A percentile compares a stretch with the other conserved stretches of the same genome.
phyloP scores from a whole-genome alignment of 1,284 basidiomycete species.

The Thelephora terrestris region DNA sequence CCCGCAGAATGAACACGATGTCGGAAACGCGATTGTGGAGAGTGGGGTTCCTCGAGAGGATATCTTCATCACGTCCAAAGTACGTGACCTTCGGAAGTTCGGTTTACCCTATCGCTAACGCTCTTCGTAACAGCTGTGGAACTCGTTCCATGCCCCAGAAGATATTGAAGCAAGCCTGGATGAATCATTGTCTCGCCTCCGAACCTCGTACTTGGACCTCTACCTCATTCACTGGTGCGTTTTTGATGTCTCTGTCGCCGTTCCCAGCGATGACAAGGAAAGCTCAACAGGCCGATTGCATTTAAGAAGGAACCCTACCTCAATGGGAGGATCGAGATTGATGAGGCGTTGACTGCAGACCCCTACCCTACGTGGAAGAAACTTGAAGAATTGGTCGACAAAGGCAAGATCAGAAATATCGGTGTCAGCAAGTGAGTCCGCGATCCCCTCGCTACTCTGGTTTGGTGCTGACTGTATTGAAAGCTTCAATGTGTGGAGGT shows the following conservation, averaged over 20 bases:
- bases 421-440: conserved; percentile 63
- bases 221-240: conserved; percentile 78
- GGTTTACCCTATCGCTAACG: not conserved
- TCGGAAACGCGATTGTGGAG: conserved; percentile 33
- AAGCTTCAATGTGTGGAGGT: conserved; percentile 49
- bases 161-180: conserved; percentile 61
- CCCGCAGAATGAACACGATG: conserved; percentile 40
- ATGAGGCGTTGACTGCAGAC: conserved; percentile 58
- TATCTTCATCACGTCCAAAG: conserved; percentile 43
- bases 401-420: conserved; percentile 76
- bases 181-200: conserved; percentile 55
- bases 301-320: conserved; percentile 45
- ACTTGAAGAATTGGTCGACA: conserved; percentile 70
- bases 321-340: conserved; percentile 24
- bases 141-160: conserved; percentile 54
- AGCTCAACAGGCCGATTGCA: conserved; percentile 47
- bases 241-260: conserved; percentile 5
- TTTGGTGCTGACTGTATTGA: conserved; percentile 17
- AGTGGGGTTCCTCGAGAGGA: conserved; percentile 31
- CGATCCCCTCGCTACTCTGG: not conserved
- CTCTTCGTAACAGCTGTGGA: conserved; percentile 43
- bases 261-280: not conserved
- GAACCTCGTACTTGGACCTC: conserved; percentile 70
- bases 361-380: conserved; percentile 79
- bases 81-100: conserved; percentile 10